Conservation (phyloP, 768 basidiomycete species). For the Russula earlei region DNA sequence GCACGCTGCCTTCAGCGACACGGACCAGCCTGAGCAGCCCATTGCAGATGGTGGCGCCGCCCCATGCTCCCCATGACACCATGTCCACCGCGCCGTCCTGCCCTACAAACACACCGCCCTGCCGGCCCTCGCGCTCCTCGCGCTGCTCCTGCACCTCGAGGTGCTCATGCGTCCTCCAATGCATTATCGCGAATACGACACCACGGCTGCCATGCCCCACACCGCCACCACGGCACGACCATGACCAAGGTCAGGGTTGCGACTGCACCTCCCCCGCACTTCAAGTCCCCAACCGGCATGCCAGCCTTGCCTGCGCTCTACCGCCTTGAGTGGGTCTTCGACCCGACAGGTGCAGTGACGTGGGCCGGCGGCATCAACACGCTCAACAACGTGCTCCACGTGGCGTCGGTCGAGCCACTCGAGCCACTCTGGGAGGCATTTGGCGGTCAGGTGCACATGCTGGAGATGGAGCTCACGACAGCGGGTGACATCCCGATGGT, state of each 20-base stretch:
- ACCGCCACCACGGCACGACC: too few relatives aligned
- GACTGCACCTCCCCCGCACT: not conserved
- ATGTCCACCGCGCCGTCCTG: constrained; percentile 17
- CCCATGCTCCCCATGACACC: not conserved
- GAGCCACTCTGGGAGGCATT: constrained; percentile 8
- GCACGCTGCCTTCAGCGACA: not conserved
- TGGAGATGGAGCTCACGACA: not conserved
- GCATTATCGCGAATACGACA: not conserved
- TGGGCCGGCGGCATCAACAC: constrained; percentile 17
- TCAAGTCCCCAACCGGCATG: constrained; percentile 1
- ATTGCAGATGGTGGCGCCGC: not conserved
- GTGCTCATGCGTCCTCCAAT: constrained; percentile 16
- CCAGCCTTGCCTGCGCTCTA: not conserved
- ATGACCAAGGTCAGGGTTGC: not conserved
- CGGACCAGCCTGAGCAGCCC: too few relatives aligned
- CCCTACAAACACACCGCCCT: constrained; percentile 8
- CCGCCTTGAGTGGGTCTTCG: constrained; percentile 16
- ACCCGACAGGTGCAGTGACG: constrained; percentile 3
- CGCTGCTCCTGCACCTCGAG: constrained; percentile 7
- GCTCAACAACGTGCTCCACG: constrained; percentile 4
- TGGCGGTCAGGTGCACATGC: not conserved
- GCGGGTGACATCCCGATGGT: not conserved
- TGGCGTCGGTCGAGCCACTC: not conserved
- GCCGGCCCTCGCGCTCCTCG: constrained; percentile 10
- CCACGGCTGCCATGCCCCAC: not conserved